Conservation (phyloP, 805 yeast species). For the Yamadazyma sp. region DNA sequence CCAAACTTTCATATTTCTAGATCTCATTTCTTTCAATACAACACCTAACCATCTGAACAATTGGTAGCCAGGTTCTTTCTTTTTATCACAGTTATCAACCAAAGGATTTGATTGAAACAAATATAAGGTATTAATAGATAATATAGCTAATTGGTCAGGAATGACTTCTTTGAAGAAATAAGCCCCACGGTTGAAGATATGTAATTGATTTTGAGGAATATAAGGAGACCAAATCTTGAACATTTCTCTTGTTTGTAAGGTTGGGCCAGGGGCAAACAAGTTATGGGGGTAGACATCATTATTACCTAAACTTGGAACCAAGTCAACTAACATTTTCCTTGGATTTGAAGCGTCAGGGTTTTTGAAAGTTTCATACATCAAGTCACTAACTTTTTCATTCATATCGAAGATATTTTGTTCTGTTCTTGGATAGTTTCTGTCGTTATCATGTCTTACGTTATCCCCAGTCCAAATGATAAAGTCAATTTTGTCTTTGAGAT, state of each 20-base stretch:
- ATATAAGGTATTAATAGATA: constrained; percentile 77
- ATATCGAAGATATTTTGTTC: constrained; percentile 67
- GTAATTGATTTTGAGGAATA: constrained; percentile 75
- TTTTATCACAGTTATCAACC: constrained; percentile 72
- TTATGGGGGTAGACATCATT: constrained; percentile 91
- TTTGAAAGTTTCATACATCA: constrained; percentile 52
- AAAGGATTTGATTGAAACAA: constrained; percentile 74
- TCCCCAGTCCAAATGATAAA: constrained; percentile 92
- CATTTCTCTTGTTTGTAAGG: constrained; percentile 79
- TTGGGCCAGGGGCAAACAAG: constrained; percentile 81
- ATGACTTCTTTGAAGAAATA: constrained; percentile 75
- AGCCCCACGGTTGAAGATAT: constrained; percentile 70
- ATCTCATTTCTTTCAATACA: constrained; percentile 68
- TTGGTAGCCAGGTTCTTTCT: constrained; percentile 77
- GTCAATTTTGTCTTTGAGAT: constrained; percentile 73
- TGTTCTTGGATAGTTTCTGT: constrained; percentile 68
- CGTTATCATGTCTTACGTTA: constrained; percentile 81
- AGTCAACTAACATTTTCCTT: constrained; percentile 39
- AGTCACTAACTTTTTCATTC: constrained; percentile 55
- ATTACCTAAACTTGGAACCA: constrained; percentile 77
- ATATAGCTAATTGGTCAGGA: constrained; percentile 72
- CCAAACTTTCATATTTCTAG: constrained; percentile 81
- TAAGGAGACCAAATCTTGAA: constrained; percentile 70
- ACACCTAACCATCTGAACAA: constrained; percentile 75
- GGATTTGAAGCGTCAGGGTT: constrained; percentile 45